Percentiles rank a stretch among this genome's conserved stretches.
Evolutionary conservation across 306 rosid species (phyloP).

Genomic region (Arachis stenosperma): DNA sequence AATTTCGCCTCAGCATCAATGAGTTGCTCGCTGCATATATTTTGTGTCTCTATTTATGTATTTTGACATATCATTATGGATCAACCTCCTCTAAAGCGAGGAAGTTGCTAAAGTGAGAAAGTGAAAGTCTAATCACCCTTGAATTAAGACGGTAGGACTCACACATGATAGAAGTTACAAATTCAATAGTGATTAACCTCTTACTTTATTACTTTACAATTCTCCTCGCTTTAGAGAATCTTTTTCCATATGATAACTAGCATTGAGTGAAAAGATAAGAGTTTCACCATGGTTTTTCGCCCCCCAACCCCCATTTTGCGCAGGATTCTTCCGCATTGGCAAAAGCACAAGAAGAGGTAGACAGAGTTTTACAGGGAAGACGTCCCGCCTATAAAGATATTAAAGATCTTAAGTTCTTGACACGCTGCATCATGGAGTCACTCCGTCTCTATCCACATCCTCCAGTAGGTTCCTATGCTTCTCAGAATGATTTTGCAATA

Average conservation of each 20-base stretch:
- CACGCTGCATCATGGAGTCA: slow-evolving; percentile 82
- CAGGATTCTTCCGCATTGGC: slow-evolving; percentile 64
- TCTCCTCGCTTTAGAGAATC: no score
- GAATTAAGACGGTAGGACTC: no score
- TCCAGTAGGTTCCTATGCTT: slow-evolving; percentile 63
- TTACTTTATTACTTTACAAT: no score
- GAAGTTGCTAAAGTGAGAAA: no score
- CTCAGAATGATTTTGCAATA: not conserved
- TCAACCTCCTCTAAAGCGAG: no score
- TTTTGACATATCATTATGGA: not conserved
- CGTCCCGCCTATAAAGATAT: slow-evolving; percentile 79
- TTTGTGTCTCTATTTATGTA: not conserved
- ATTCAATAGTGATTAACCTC: no score
- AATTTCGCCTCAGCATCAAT: slow-evolving; percentile 16
- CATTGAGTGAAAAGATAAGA: slow-evolving; percentile 11
- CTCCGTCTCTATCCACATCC: slow-evolving; percentile 94
- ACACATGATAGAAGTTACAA: no score
- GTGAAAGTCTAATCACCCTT: no score
- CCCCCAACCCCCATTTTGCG: slow-evolving; percentile 11
- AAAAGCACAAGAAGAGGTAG: slow-evolving; percentile 89
- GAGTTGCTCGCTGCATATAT: slow-evolving; percentile 27
- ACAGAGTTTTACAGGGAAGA: slow-evolving; percentile 77
- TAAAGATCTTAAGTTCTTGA: slow-evolving; percentile 80
- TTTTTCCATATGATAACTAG: not conserved
- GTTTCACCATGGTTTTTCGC: slow-evolving; percentile 2